Percentiles rank a stretch among this genome's conserved stretches.
Conservation (phyloP, 2,329 filamentous ascomycete species). For the Fusarium sp. region DNA sequence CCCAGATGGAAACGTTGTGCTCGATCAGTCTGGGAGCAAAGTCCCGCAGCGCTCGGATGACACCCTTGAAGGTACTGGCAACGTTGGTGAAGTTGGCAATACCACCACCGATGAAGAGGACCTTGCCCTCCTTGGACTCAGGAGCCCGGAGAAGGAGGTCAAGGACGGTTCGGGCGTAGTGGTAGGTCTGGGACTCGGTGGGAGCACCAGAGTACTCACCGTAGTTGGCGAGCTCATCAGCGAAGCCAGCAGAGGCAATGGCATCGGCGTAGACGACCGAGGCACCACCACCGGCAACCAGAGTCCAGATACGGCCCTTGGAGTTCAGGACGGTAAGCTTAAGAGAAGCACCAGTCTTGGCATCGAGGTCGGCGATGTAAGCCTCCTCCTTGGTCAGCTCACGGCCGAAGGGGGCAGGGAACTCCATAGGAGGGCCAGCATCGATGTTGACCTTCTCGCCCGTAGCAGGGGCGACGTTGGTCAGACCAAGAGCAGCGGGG, state of each 20-base stretch:
- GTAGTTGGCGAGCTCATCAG: slow-evolving; percentile 97
- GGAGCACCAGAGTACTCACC: slow-evolving; percentile 99
- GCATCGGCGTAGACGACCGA: slow-evolving; percentile 99
- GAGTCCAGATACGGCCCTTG: slow-evolving; percentile 93
- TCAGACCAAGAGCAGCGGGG: slow-evolving; percentile 86
- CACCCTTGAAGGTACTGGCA: slow-evolving; percentile 98
- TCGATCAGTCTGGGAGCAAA: slow-evolving; percentile 86
- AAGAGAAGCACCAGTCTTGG: slow-evolving; percentile 98
- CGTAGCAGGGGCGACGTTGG: slow-evolving; percentile 70
- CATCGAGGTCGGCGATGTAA: slow-evolving; percentile 98
- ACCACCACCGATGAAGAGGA: slow-evolving; percentile 99
- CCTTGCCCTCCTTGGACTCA: slow-evolving; percentile 87
- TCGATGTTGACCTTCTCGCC: slow-evolving; percentile 89
- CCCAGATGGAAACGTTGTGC: slow-evolving; percentile 99
- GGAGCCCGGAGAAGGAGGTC: slow-evolving; percentile 97
- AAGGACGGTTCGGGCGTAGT: slow-evolving; percentile 96
- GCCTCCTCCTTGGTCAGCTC: slow-evolving; percentile 99
- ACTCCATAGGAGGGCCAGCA: slow-evolving; percentile 97
- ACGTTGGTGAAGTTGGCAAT: slow-evolving; percentile 99
- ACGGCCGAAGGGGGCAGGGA: slow-evolving; percentile 98
- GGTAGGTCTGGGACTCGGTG: slow-evolving; percentile 98
- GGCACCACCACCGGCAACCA: slow-evolving; percentile 98
- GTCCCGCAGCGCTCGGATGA: slow-evolving; percentile 95
- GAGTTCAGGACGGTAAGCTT: slow-evolving; percentile 97
- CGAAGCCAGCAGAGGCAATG: slow-evolving; percentile 95